A percentile compares a stretch with the other conserved stretches of the same genome.
phyloP scores from a whole-genome alignment of 2,329 filamentous ascomycete genomes.

The Stachybotrys echinatus region DNA sequence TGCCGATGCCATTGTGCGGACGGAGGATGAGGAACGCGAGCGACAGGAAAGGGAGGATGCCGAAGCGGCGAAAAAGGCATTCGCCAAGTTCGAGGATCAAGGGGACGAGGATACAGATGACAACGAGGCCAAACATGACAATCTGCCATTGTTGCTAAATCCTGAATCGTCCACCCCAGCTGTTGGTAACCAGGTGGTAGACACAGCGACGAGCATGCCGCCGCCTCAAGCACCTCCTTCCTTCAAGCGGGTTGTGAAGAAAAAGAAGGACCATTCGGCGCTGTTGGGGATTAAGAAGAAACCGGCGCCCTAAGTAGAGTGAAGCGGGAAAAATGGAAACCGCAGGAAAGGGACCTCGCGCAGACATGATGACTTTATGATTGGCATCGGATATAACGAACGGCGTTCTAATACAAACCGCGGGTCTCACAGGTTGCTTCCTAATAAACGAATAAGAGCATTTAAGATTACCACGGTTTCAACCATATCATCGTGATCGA shows the following conservation, averaged over 20 bases:
- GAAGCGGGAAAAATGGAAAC: neutral
- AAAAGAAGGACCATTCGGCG: constrained; percentile 77
- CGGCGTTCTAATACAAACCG: too few relatives aligned
- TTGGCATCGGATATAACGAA: too few relatives aligned
- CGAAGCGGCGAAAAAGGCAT: constrained; percentile 74
- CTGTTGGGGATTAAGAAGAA: constrained; percentile 87
- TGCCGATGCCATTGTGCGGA: constrained; percentile 45
- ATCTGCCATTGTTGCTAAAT: too few relatives aligned
- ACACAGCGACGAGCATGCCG: neutral
- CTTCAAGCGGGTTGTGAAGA: constrained; percentile 73
- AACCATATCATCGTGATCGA: too few relatives aligned
- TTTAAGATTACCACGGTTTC: too few relatives aligned
- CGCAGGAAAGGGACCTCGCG: too few relatives aligned
- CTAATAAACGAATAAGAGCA: too few relatives aligned
- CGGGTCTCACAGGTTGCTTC: too few relatives aligned
- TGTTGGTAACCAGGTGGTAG: too few relatives aligned
- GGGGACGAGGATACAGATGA: constrained; percentile 34
- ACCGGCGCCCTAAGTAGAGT: constrained; percentile 44
- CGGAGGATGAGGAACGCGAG: constrained; percentile 54
- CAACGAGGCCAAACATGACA: constrained; percentile 36
- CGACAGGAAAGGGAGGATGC: constrained; percentile 75
- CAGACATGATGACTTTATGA: too few relatives aligned
- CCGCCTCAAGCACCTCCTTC: constrained; percentile 35
- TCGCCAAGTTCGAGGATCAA: constrained; percentile 39
- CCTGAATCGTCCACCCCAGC: too few relatives aligned